These are phyloP conservation scores for Cercophora scortea DNA, from an alignment of 495 filamentous ascomycete genomes.

Conservation along the genomic window DNA sequence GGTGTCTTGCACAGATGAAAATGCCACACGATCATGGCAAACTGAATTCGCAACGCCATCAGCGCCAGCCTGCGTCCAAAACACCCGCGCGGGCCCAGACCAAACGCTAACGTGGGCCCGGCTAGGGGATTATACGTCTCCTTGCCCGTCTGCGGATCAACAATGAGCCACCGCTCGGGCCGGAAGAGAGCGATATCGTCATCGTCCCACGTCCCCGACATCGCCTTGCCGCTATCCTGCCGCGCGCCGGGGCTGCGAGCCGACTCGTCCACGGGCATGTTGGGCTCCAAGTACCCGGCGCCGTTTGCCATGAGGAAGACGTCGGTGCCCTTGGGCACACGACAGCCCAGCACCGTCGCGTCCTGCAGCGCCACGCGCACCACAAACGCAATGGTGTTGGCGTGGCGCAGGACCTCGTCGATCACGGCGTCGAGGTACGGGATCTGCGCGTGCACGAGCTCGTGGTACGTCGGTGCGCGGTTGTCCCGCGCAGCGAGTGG, in stretches of 20 bases:
- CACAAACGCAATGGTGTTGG: conserved; percentile 8
- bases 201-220: conserved; percentile 31
- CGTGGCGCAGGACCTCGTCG: conserved; percentile 19
- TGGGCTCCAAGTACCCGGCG: conserved; percentile 15
- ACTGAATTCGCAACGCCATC: conserved; percentile 25
- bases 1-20: conserved; percentile 23
- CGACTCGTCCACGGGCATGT: conserved; percentile 9
- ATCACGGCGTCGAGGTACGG: conserved; percentile 27
- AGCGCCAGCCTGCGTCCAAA: conserved; percentile 39
- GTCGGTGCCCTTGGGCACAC: conserved; percentile 33
- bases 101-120: conserved; percentile 31
- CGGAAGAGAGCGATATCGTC: conserved; percentile 34
- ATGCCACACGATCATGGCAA: conserved; percentile 29
- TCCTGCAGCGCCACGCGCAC: conserved; percentile 24
- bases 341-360: conserved; percentile 23
- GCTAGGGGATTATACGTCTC: conserved; percentile 17
- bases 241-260: conserved; percentile 20
- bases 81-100: conserved; percentile 45
- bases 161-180: conserved; percentile 26
- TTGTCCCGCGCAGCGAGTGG: conserved; percentile 4
- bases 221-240: conserved; percentile 16
- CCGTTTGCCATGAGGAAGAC: conserved; percentile 25
- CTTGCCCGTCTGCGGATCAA: conserved; percentile 4
- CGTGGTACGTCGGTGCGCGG: conserved; percentile 11
- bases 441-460: conserved; percentile 11